phyloP scores from a whole-genome alignment of 768 basidiomycete species.

The Gloeopeniophorella convolvens region DNA sequence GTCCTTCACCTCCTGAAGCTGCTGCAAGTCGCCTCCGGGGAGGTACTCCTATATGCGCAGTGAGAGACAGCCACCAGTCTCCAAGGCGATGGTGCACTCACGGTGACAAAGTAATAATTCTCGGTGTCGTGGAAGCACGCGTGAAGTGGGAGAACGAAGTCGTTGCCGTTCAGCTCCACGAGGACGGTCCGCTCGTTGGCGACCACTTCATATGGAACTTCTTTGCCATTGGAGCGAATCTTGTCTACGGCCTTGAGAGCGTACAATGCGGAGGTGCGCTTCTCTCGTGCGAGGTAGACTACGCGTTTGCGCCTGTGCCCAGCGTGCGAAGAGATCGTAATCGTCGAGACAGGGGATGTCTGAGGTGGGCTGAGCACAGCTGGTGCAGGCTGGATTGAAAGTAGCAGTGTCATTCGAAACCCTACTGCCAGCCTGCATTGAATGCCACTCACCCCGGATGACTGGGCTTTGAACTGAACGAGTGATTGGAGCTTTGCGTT shows the following conservation, averaged over 20 bases:
- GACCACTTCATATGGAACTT: background rate
- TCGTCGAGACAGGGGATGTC: conserved; percentile 11
- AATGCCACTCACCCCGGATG: background rate
- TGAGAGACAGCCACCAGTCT: background rate
- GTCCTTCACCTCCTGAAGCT: background rate
- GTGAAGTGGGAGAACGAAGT: conserved; percentile 12
- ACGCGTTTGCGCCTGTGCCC: conserved; percentile 7
- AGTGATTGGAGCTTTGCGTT: conserved; percentile 4
- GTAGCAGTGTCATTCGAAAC: background rate
- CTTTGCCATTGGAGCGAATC: background rate
- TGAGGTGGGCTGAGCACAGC: background rate
- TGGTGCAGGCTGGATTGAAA: background rate
- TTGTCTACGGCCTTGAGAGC: conserved; percentile 16
- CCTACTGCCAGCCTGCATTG: no score
- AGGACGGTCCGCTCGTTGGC: conserved; percentile 5
- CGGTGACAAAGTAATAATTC: conserved; percentile 10
- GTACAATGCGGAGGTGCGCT: conserved; percentile 5
- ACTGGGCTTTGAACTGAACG: background rate
- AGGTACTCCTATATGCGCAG: conserved; percentile 4
- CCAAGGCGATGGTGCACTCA: background rate
- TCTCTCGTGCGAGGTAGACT: conserved; percentile 16
- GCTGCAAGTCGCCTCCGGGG: conserved; percentile 10
- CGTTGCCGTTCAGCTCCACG: conserved; percentile 1
- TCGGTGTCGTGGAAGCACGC: conserved; percentile 16
- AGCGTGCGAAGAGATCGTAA: conserved; percentile 9